Percentiles rank a stretch among this genome's conserved stretches.
Evolutionary conservation across 371 early-diverging fungal species (phyloP).

Genomic region (Lichtheimia hyalospora): DNA sequence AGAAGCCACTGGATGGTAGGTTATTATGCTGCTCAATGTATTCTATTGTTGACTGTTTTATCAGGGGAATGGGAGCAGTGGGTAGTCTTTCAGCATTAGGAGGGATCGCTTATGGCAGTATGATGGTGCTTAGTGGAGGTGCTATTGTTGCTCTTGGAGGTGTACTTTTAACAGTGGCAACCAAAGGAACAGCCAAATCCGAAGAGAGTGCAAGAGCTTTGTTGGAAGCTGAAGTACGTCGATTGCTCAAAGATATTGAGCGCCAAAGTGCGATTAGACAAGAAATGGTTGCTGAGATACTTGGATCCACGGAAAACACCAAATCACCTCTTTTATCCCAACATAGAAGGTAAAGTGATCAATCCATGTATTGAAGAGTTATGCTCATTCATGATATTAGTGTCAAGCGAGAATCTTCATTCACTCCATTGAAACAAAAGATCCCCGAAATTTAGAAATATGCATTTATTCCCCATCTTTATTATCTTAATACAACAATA

Average conservation of each 20-base stretch:
- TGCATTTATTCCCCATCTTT: too few species aligned
- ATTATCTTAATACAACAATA: too few species aligned
- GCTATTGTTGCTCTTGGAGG: slow-evolving; percentile 36
- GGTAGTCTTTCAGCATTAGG: slow-evolving; percentile 53
- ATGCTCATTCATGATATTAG: too few species aligned
- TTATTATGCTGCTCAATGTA: neutral
- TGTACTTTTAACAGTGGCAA: slow-evolving; percentile 22
- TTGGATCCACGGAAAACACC: neutral
- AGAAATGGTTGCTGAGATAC: neutral
- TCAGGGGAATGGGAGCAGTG: slow-evolving; percentile 42
- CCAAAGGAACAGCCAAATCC: slow-evolving; percentile 14
- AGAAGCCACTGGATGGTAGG: slow-evolving; percentile 46
- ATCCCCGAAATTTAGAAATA: too few species aligned
- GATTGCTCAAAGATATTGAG: neutral
- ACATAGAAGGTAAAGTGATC: too few species aligned
- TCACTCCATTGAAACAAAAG: too few species aligned
- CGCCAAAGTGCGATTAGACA: neutral
- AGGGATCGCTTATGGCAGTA: slow-evolving; percentile 47
- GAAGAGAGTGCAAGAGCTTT: neutral
- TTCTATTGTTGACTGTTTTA: neutral
- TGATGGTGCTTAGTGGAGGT: slow-evolving; percentile 30
- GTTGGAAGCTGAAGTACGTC: slow-evolving; percentile 3
- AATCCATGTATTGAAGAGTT: too few species aligned
- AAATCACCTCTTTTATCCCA: neutral
- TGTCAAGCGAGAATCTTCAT: too few species aligned